Base-by-base conservation (phyloP, 371 early-diverging fungal species). In the Mucor saturninus region DNA sequence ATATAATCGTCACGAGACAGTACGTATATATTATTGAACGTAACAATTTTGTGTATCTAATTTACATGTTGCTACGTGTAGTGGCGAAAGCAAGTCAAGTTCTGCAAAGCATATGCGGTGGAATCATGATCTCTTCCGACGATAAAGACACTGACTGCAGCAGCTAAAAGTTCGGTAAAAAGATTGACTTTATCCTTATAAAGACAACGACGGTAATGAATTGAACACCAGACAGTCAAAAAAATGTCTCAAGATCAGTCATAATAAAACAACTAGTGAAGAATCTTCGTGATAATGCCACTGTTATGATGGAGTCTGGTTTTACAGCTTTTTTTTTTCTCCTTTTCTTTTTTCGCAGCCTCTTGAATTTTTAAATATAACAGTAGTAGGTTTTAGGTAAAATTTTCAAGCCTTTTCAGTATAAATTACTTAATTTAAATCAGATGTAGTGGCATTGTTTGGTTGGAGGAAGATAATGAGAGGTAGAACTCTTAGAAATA, bases 241-340 rank as follows among this genome's bases (percentile, higher is more conserved):
- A 54, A 38, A 39, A 35, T 3, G 54, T 54, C 15, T 54, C 54
- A 9, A 15, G 21, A n/a, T 38, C 35, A 4, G 54, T 54, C 9
- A 39, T 38, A 4, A 5, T 54, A 0, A 21, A 3, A 3, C 54
- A 54, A 38, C 54, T 39, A 26, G 26, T 39, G 4, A 54, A 54
- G 30, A 38, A 54, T 35, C 21, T 54, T n/a, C 38, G 54, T 21
- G 39, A 38, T 37, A 54, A 49, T 29, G n/a, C 50, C n/a, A 13
- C 54, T 21, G 21, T 54, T 54, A 21, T 54, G 43, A 42, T 42
- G 6, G 43, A 42, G 13, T 42, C 43, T 35, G 8, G 35, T 35
- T 21, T 21, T 21, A 21, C 1, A 21, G 21, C 21, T 21, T 21
- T 21, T 21, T 21, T 21, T 21, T 21, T 21, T 21, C 21, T 21